A percentile compares a stretch with the other conserved stretches of the same genome.
Evolutionary conservation across 441 rosid species (phyloP).

Genomic region (Eutrema salsugineum): DNA sequence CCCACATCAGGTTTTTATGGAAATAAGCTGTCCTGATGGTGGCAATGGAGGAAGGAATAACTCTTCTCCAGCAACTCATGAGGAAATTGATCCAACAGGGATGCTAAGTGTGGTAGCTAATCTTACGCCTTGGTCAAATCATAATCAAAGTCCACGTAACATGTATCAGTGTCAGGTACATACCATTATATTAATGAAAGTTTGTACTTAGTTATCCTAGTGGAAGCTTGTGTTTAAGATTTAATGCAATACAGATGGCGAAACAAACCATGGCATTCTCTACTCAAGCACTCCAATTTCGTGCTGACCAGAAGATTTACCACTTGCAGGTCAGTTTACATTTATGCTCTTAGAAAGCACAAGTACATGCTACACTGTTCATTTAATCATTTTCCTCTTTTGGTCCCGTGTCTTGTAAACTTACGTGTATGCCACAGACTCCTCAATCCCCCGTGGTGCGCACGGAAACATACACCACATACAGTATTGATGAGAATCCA

Average conservation of each 20-base stretch:
- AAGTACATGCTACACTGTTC: not conserved
- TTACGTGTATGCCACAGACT: constrained; percentile 53
- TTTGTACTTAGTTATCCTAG: not conserved
- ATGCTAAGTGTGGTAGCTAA: constrained; percentile 99
- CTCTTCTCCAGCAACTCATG: constrained; percentile 79
- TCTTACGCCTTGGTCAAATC: constrained; percentile 99
- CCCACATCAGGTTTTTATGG: constrained; percentile 79
- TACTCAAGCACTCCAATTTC: constrained; percentile 69
- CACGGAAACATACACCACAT: constrained; percentile 68
- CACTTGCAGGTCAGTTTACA: constrained; percentile 72
- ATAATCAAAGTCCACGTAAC: constrained; percentile 98
- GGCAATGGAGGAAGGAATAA: constrained; percentile 83
- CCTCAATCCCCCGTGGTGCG: constrained; percentile 97
- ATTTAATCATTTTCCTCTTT: not conserved
- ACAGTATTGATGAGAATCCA: constrained; percentile 79
- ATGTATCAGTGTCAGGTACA: constrained; percentile 98
- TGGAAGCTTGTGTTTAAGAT: not conserved
- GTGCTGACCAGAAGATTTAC: constrained; percentile 96
- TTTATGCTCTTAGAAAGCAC: not conserved
- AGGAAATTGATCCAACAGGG: constrained; percentile 92
- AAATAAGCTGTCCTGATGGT: constrained; percentile 96
- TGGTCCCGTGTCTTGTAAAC: not conserved
- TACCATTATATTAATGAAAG: constrained; percentile 4
- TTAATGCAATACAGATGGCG: constrained; percentile 65
- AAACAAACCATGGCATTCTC: constrained; percentile 98